A percentile compares a stretch with the other conserved stretches of the same genome.
Conservation (phyloP, 129 eudicot species). For the Pseudognaphalium luteoalbum region DNA sequence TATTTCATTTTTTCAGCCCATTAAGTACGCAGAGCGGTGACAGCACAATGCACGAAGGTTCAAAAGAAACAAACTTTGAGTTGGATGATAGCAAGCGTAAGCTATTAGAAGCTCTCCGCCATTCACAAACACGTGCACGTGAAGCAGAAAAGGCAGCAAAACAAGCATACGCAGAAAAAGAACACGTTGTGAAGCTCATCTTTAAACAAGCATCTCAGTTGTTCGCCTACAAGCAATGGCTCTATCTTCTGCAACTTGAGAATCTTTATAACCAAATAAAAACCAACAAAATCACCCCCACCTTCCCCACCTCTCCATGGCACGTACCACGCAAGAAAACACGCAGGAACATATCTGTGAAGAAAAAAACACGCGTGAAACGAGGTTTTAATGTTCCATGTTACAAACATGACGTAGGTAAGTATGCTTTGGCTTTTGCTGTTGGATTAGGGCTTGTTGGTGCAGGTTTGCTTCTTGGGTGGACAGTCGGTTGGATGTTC, state of each 20-base stretch:
- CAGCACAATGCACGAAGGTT: conserved; percentile 30
- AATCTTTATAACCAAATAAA: conserved; percentile 56
- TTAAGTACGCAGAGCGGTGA: conserved; percentile 28
- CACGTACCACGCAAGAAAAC: conserved; percentile 39
- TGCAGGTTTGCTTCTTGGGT: conserved; percentile 87
- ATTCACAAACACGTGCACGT: conserved; percentile 95
- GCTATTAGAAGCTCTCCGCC: conserved; percentile 82
- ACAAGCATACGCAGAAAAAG: conserved; percentile 75
- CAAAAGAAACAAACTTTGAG: conserved; percentile 20
- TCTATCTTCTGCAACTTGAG: conserved; percentile 82
- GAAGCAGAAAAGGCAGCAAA: conserved; percentile 92
- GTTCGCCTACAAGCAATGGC: conserved; percentile 90
- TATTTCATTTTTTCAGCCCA: conserved; percentile 1
- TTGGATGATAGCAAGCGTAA: conserved; percentile 56
- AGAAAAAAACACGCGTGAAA: conserved; percentile 43
- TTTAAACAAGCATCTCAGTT: conserved; percentile 81
- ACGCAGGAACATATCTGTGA: conserved; percentile 26
- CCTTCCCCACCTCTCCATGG: conserved; percentile 59
- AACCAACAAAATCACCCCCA: conserved; percentile 38
- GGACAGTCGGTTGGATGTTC: conserved; percentile 88
- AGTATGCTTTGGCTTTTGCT: conserved; percentile 68
- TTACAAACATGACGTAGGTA: conserved; percentile 43
- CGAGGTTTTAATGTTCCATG: conserved; percentile 25
- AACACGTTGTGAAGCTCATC: conserved; percentile 73
- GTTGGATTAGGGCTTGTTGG: conserved; percentile 88